Conservation (phyloP, 106 monocot species). For the Triglochin maritima region DNA sequence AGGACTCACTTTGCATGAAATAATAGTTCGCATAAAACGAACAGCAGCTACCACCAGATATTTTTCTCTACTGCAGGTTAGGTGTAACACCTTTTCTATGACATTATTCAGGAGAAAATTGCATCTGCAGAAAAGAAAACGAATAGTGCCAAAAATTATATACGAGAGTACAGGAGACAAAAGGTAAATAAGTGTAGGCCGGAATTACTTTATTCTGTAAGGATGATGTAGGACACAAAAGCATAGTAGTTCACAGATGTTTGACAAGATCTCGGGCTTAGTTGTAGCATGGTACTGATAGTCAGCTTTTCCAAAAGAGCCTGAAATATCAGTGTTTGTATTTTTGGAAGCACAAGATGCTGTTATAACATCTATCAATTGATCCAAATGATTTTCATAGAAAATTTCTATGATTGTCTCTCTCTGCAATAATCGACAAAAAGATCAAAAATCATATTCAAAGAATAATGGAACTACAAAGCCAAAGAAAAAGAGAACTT, state of each 20-base stretch:
- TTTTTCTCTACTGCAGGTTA: conserved; percentile 73
- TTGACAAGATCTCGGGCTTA: conserved; percentile 91
- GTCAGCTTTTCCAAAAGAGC: conserved; percentile 18
- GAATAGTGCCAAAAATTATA: conserved; percentile 3
- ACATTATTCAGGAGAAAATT: conserved; percentile 79
- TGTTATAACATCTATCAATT: conserved; percentile 73
- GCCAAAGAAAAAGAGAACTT: neutral
- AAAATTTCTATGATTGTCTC: conserved; percentile 87
- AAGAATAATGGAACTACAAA: neutral
- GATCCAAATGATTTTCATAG: conserved; percentile 75
- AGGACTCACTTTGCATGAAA: conserved; percentile 78
- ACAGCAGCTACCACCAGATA: conserved; percentile 82
- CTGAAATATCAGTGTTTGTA: conserved; percentile 11
- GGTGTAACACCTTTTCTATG: conserved; percentile 72
- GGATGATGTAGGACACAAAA: conserved; percentile 94
- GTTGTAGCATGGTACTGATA: conserved; percentile 1
- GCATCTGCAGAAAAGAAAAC: conserved; percentile 40
- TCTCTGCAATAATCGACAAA: conserved; percentile 32
- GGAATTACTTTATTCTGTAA: conserved; percentile 71
- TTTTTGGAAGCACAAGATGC: conserved; percentile 50
- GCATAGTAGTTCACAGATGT: conserved; percentile 88
- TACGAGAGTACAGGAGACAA: neutral
- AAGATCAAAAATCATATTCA: neutral
- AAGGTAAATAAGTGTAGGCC: conserved; percentile 5
- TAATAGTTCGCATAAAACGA: conserved; percentile 78